Evolutionary conservation across 2,329 filamentous ascomycete species (phyloP).

Genomic region (Beauveria varroae): DNA sequence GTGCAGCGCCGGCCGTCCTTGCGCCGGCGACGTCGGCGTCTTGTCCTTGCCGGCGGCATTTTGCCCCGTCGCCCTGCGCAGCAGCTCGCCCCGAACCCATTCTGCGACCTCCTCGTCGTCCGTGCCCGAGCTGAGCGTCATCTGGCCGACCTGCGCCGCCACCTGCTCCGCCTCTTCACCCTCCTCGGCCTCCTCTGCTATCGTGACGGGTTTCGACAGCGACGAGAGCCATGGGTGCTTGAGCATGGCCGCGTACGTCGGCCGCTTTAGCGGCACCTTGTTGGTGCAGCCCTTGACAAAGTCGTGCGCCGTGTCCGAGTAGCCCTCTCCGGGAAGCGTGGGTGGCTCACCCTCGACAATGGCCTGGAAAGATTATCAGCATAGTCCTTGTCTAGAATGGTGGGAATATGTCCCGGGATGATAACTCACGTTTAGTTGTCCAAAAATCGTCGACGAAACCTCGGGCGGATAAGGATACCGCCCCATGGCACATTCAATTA

Average conservation of each 20-base stretch:
- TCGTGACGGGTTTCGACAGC: constrained; percentile 68
- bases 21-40: constrained; percentile 25
- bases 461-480: constrained; percentile 95
- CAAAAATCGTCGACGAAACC: constrained; percentile 97
- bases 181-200: constrained; percentile 62
- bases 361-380: constrained; percentile 49
- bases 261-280: constrained; percentile 85
- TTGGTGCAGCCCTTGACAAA: constrained; percentile 88
- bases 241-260: constrained; percentile 85
- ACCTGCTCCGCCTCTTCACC: constrained; percentile 37
- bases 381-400: not conserved
- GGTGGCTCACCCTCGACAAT: constrained; percentile 98
- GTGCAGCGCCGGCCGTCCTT: constrained; percentile 73
- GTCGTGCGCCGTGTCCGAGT: constrained; percentile 70
- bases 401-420: not conserved
- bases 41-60: constrained; percentile 22
- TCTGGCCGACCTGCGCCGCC: constrained; percentile 36
- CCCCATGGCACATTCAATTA: constrained; percentile 94
- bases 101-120: constrained; percentile 76
- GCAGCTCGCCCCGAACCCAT: constrained; percentile 73
- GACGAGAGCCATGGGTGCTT: constrained; percentile 81
- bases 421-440: constrained; percentile 80
- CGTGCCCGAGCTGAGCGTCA: constrained; percentile 32
- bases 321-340: constrained; percentile 69
- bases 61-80: constrained; percentile 26